phyloP scores from a whole-genome alignment of 345 rosid species.

The Populus ilicifolia region DNA sequence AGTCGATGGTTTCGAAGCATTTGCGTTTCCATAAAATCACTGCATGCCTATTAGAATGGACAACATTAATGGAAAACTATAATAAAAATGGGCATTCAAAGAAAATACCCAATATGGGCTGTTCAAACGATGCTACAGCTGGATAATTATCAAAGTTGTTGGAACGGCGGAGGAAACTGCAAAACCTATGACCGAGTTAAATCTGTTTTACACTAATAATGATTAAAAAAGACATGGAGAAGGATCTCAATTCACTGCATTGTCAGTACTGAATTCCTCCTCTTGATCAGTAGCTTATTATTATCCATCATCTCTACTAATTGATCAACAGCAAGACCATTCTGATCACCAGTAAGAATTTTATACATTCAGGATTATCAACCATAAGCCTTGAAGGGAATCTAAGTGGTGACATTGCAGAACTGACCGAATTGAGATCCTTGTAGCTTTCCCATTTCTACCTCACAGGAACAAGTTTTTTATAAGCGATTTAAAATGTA shows the following conservation, averaged over 20 bases:
- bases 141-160: neutral
- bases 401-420: slow-evolving; percentile 85
- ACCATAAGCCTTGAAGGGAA: slow-evolving; percentile 74
- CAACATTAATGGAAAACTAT: neutral
- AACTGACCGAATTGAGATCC: slow-evolving; percentile 64
- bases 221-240: slow-evolving; percentile 1
- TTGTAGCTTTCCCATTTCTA: slow-evolving; percentile 45
- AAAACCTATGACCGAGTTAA: neutral
- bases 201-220: neutral
- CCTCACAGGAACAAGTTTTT: too few species aligned
- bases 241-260: slow-evolving; percentile 30
- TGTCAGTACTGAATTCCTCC: slow-evolving; percentile 42
- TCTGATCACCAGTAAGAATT: neutral
- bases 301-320: neutral
- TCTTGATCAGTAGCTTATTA: neutral
- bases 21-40: neutral
- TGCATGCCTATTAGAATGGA: neutral
- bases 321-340: neutral
- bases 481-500: neutral
- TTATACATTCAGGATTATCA: slow-evolving; percentile 50
- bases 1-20: neutral
- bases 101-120: neutral
- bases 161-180: slow-evolving; percentile 12
- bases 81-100: too few species aligned
- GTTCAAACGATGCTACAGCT: neutral